A percentile compares a stretch with the other conserved stretches of the same genome.
phyloP scores from a whole-genome alignment of 306 rosid genomes.

The Cicer chorassanicum region DNA sequence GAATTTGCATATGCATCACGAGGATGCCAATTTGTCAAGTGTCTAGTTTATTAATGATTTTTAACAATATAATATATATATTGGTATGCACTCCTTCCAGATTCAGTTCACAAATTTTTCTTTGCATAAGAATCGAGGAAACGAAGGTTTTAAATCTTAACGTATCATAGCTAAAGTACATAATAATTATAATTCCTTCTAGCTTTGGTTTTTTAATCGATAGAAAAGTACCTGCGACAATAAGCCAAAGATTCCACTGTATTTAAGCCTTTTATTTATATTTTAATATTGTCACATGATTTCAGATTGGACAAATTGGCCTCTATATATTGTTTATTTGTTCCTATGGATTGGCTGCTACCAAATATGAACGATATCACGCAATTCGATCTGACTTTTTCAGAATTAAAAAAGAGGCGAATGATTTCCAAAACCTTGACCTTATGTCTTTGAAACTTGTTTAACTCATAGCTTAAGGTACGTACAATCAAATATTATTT shows the following conservation, averaged over 20 bases:
- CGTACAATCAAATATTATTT: slow-evolving; percentile 40
- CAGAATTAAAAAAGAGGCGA: slow-evolving; percentile 47
- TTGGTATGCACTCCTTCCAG: slow-evolving; percentile 57
- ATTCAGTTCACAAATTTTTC: slow-evolving; percentile 45
- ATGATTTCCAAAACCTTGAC: slow-evolving; percentile 50
- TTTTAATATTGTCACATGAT: slow-evolving; percentile 41
- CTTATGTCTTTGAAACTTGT: slow-evolving; percentile 49
- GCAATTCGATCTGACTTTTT: slow-evolving; percentile 49
- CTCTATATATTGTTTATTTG: slow-evolving; percentile 14
- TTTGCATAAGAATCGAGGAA: slow-evolving; percentile 36
- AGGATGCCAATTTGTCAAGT: slow-evolving; percentile 31
- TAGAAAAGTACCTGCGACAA: slow-evolving; percentile 46
- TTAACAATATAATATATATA: slow-evolving; percentile 45
- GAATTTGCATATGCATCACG: slow-evolving; percentile 22
- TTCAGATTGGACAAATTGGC: slow-evolving; percentile 36
- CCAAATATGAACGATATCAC: slow-evolving; percentile 52
- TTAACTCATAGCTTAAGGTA: slow-evolving; percentile 41
- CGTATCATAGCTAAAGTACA: slow-evolving; percentile 34
- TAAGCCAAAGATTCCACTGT: slow-evolving; percentile 62
- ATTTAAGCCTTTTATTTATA: slow-evolving; percentile 45
- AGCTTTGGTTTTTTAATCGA: slow-evolving; percentile 49
- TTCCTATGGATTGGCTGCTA: slow-evolving; percentile 16
- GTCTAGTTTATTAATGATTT: slow-evolving; percentile 40
- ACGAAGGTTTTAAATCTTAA: slow-evolving; percentile 37
- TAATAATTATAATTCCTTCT: slow-evolving; percentile 40